Conservation (phyloP, 116 monocot genomes). For the Cymodocea nodosa region DNA sequence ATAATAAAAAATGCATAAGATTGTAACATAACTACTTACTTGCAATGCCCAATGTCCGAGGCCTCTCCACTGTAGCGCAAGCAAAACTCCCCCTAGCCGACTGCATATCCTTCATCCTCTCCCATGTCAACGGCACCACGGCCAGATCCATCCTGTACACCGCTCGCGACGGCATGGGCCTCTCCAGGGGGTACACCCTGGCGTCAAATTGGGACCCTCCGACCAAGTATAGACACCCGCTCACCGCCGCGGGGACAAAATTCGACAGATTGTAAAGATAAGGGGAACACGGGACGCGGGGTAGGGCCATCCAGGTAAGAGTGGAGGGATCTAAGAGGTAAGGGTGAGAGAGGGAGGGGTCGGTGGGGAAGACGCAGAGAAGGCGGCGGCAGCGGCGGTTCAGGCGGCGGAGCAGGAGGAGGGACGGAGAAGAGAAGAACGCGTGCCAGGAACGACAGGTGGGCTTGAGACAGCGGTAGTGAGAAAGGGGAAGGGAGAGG, state of each 20-base stretch:
- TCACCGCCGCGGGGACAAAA: slow-evolving; percentile 29
- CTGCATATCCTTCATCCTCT: slow-evolving; percentile 33
- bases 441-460: slow-evolving; percentile 28
- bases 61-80: slow-evolving; percentile 19
- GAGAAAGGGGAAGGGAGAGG: slow-evolving; percentile 39
- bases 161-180: slow-evolving; percentile 6
- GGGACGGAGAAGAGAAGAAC: slow-evolving; percentile 23
- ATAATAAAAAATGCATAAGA: not conserved
- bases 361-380: slow-evolving; percentile 59
- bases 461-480: slow-evolving; percentile 33
- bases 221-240: slow-evolving; percentile 33
- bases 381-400: slow-evolving; percentile 36
- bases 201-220: slow-evolving; percentile 73
- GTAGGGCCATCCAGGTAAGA: slow-evolving; percentile 9
- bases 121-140: slow-evolving; percentile 17
- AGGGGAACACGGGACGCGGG: slow-evolving; percentile 36
- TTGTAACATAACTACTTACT: not conserved
- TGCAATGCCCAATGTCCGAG: not conserved
- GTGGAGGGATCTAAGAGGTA: slow-evolving; percentile 34
- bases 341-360: slow-evolving; percentile 35
- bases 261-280: slow-evolving; percentile 41
- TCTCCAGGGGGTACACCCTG: slow-evolving; percentile 36
- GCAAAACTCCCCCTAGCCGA: slow-evolving; percentile 61
- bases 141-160: slow-evolving; percentile 30
- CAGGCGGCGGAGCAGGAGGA: slow-evolving; percentile 23